Base-by-base conservation (phyloP, 2,329 filamentous ascomycete genomes). In the Myriosclerotinia scirpicola region DNA sequence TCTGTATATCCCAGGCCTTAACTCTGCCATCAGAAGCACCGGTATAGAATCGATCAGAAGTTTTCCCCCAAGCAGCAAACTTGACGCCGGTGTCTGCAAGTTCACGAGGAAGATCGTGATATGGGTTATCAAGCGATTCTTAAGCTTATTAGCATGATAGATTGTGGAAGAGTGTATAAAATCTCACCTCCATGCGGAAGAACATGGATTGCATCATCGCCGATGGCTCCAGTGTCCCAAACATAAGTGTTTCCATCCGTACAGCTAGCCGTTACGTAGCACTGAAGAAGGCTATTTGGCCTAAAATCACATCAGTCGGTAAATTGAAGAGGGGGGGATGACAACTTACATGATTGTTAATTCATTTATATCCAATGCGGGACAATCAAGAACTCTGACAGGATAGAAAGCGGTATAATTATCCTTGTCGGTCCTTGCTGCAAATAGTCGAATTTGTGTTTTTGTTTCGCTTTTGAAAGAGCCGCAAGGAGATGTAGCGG, bases 11-110 rank as follows among this genome's bases (percentile, higher is more conserved):
- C 87, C 87, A 89, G 2, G 85, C 84, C 68, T 86, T 88, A 20
- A 89, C 80, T 0, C 84, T 79, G 1, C 87, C 87, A 68, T 89
- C 87, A 1, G 86, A 88, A 0, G 84, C 85, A 0, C 86, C 87
- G 0, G 86, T 88, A 70, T 89, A 89, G 54, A 89, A 81, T 0
- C 86, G 80, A 65, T 87, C 84, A 0, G 79, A 75, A 0, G 82
- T 83, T 20, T 78, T 81, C 0, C 85, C 86, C 87, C 86, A 89
- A 5, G 85, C 82, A 0, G 82, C 83, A 70, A 89, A 88, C 72
- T 88, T 88, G 53, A 88, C 84, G 2, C 87, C 87, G 0, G 84
- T 83, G 67, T 89, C 87, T 61, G 85, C 84, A 11, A 78, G 77
- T 67, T 86, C 84, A 15, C 82, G 76, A 48, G 71, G 70, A 15